phyloP scores from a whole-genome alignment of 331 rosid genomes.

The Prunus yedoensis region DNA sequence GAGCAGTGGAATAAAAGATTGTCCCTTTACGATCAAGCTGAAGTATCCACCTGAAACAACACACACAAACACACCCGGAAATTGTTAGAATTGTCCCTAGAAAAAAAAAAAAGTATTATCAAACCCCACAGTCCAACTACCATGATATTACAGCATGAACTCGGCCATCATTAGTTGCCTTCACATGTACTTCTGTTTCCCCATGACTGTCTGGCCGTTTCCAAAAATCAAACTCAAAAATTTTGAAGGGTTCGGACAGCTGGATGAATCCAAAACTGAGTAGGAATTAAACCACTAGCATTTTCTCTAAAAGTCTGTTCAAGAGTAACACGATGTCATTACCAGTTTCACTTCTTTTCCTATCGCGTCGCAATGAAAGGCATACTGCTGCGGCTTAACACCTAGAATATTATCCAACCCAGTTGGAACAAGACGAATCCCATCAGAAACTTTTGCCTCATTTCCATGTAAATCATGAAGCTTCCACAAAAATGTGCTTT shows the following conservation, averaged over 20 bases:
- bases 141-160: constrained; percentile 83
- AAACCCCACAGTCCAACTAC: constrained; percentile 43
- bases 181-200: constrained; percentile 51
- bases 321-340: constrained; percentile 26
- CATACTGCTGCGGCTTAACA: constrained; percentile 68
- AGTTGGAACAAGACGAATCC: constrained; percentile 58
- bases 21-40: constrained; percentile 90
- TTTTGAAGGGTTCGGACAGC: constrained; percentile 98
- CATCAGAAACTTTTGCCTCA: constrained; percentile 57
- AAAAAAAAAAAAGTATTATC: neutral
- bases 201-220: constrained; percentile 91
- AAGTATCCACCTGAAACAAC: constrained; percentile 72
- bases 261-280: constrained; percentile 61
- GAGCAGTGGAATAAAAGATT: constrained; percentile 83
- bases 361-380: constrained; percentile 67
- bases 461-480: constrained; percentile 70
- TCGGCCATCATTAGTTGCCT: constrained; percentile 68
- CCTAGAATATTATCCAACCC: constrained; percentile 47
- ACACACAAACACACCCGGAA: neutral
- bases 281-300: constrained; percentile 32
- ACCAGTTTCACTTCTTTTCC: constrained; percentile 69
- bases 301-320: constrained; percentile 15
- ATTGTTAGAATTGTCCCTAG: constrained; percentile 6
- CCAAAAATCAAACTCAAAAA: constrained; percentile 96
- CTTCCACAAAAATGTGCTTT: constrained; percentile 66